Conservation (phyloP, 2,329 filamentous ascomycete genomes). For the Mycogone perniciosa region DNA sequence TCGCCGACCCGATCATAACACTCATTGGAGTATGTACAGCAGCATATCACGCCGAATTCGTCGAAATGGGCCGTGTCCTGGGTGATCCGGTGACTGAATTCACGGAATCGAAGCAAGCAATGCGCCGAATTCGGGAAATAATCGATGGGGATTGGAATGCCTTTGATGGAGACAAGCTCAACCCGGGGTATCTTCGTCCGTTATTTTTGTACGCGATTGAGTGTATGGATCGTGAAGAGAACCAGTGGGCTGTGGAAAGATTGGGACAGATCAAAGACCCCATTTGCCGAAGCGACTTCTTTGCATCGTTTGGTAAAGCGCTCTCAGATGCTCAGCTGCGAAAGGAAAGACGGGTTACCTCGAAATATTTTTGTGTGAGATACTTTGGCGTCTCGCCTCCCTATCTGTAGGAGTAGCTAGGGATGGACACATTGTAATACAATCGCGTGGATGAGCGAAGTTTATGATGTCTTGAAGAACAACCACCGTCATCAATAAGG, state of each 20-base stretch:
- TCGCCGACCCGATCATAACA: conserved; percentile 13
- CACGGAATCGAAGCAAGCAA: conserved; percentile 14
- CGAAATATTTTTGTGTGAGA: conserved; percentile 19
- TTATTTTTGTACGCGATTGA: conserved; percentile 20
- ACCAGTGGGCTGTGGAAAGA: conserved; percentile 16
- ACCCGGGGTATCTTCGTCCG: conserved; percentile 18
- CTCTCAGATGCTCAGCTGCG: conserved; percentile 15
- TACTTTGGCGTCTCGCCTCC: conserved; percentile 17
- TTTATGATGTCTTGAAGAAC: too few relatives aligned
- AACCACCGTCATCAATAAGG: too few relatives aligned
- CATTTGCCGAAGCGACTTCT: conserved; percentile 15
- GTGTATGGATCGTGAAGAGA: conserved; percentile 14
- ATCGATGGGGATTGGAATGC: conserved; percentile 16
- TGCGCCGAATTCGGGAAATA: conserved; percentile 14
- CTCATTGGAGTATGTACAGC: conserved; percentile 17
- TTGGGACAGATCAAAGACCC: conserved; percentile 12
- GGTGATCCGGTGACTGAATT: conserved; percentile 16
- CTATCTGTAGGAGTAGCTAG: conserved; percentile 10
- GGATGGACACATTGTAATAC: not conserved
- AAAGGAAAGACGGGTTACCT: conserved; percentile 19
- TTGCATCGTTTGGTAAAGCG: conserved; percentile 15
- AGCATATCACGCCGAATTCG: conserved; percentile 18
- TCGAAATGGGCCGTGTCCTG: conserved; percentile 19
- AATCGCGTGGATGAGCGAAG: too few relatives aligned
- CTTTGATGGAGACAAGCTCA: conserved; percentile 6